phyloP scores from a whole-genome alignment of 106 monocot species.

The Dendrobium chrysotoxum region DNA sequence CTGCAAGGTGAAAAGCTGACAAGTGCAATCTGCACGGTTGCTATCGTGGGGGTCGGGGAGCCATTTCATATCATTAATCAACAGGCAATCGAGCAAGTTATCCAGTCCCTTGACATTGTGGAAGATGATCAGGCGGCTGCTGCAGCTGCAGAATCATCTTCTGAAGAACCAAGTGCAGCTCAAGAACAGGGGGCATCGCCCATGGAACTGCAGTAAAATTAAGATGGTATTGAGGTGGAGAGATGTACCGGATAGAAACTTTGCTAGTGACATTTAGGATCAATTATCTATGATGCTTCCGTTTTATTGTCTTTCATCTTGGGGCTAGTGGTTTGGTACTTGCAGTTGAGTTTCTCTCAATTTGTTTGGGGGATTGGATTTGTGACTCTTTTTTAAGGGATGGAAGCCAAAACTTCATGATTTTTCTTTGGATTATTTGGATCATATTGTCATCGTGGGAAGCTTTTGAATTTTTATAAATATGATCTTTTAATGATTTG shows the following conservation, averaged over 20 bases:
- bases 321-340: not conserved
- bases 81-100: constrained; percentile 55
- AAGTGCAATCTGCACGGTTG: constrained; percentile 71
- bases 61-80: constrained; percentile 62
- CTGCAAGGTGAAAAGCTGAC: constrained; percentile 89
- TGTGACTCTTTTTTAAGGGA: not conserved
- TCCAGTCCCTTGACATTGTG: constrained; percentile 52
- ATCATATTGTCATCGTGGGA: not conserved
- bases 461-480: too few species aligned
- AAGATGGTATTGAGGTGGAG: not conserved
- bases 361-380: not conserved
- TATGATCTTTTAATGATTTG: too few species aligned
- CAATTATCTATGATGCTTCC: not conserved
- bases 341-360: not conserved
- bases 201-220: constrained; percentile 33
- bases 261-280: not conserved
- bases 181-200: constrained; percentile 39
- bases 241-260: not conserved
- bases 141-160: constrained; percentile 3
- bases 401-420: not conserved
- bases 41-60: constrained; percentile 69
- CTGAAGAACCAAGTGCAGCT: constrained; percentile 17
- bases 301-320: not conserved
- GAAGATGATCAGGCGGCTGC: constrained; percentile 35
- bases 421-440: not conserved